Evolutionary conservation across 139 green algal species (phyloP).

Genomic region (Chlorella sorokiniana): DNA sequence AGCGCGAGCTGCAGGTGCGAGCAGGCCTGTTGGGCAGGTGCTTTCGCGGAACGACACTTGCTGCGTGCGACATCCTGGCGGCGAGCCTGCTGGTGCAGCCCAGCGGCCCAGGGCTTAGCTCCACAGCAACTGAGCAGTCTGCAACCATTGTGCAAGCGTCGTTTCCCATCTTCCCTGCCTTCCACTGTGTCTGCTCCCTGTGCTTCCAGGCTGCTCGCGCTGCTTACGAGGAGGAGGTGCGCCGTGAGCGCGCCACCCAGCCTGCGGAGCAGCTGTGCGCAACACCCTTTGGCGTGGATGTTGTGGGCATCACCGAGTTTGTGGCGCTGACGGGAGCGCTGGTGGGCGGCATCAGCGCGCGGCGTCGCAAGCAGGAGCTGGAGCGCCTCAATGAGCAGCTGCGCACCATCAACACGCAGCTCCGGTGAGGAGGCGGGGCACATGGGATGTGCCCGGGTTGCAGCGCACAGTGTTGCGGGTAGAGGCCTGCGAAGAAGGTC

Average conservation of each 20-base stretch:
- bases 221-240: constrained; percentile 38
- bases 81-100: too few relatives aligned
- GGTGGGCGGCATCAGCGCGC: constrained; percentile 70
- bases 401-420: constrained; percentile 87
- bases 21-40: not conserved
- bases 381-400: constrained; percentile 93
- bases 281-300: constrained; percentile 94
- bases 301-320: constrained; percentile 95
- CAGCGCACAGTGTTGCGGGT: too few relatives aligned
- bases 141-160: too few relatives aligned
- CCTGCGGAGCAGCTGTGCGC: constrained; percentile 83
- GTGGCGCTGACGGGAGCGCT: constrained; percentile 83
- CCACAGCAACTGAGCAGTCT: too few relatives aligned
- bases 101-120: too few relatives aligned
- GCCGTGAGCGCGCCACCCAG: not conserved
- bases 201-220: constrained; percentile 19
- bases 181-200: not conserved
- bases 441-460: not conserved
- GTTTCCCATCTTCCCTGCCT: not conserved
- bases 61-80: not conserved
- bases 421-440: constrained; percentile 45
- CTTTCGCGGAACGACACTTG: not conserved
- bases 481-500: too few relatives aligned
- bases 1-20: constrained; percentile 30
- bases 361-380: constrained; percentile 85